Conservation (phyloP, 352 stramenopile genomes). For the Globisporangium lucens region DNA sequence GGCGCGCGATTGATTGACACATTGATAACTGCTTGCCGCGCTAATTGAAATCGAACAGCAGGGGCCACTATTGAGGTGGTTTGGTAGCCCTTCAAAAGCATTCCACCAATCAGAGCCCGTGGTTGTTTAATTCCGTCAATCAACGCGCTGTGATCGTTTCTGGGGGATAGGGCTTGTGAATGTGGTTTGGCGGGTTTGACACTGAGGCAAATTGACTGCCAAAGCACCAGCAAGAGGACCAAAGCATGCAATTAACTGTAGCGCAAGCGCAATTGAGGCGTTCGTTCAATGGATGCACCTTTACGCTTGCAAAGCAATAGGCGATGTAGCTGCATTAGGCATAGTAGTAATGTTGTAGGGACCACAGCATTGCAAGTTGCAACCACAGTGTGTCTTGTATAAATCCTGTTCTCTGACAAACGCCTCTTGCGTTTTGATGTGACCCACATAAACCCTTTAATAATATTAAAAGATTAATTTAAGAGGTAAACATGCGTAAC, state of each 20-base stretch:
- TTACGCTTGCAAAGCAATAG: not conserved
- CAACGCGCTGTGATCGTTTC: not conserved
- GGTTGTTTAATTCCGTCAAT: slow-evolving; percentile 23
- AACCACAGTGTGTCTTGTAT: not conserved
- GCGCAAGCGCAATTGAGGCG: not conserved
- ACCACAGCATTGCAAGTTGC: not conserved
- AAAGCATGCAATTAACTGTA: not conserved
- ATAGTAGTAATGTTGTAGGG: not conserved
- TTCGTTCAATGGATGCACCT: not conserved
- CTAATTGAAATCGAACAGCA: slow-evolving; percentile 1
- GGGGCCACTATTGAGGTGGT: slow-evolving; percentile 5
- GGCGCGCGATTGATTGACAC: slow-evolving; percentile 6
- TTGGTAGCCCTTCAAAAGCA: slow-evolving; percentile 9
- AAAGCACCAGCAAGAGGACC: not conserved
- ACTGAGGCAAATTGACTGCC: not conserved
- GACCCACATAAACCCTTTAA: too few species aligned
- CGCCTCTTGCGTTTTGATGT: too few species aligned
- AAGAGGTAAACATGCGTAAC: too few species aligned
- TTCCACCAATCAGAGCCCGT: slow-evolving; percentile 34
- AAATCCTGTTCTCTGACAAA: too few species aligned
- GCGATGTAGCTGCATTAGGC: not conserved
- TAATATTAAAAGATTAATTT: too few species aligned
- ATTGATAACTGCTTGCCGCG: not conserved
- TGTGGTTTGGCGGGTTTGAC: too few species aligned
- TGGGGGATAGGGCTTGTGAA: too few species aligned